A percentile compares a stretch with the other conserved stretches of the same genome.
Conservation (phyloP, 1,284 basidiomycete genomes). For the Acaromyces ingoldii region DNA sequence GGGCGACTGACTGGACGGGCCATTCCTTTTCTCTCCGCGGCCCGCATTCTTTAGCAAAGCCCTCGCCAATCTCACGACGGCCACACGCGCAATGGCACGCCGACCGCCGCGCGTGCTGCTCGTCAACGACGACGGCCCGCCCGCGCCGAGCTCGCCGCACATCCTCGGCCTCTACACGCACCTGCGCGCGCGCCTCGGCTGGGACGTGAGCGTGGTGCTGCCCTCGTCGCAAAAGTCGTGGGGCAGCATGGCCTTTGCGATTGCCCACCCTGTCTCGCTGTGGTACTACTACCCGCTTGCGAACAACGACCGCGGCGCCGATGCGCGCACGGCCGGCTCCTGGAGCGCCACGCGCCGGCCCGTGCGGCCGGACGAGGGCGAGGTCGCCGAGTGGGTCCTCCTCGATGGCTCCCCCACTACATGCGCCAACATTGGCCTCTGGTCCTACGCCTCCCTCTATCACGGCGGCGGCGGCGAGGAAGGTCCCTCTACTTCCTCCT, state of each 20-base stretch:
- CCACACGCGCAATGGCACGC: not conserved
- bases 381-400: conserved; percentile 46
- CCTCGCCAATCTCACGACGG: too few species aligned
- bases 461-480: not conserved
- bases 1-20: too few species aligned
- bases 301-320: conserved; percentile 31
- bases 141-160: conserved; percentile 38
- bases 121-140: conserved; percentile 49
- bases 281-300: conserved; percentile 50
- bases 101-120: conserved; percentile 21
- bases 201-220: conserved; percentile 45
- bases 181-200: conserved; percentile 26
- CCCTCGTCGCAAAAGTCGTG: conserved; percentile 37
- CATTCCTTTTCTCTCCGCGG: too few species aligned
- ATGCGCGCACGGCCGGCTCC: conserved; percentile 20
- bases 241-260: conserved; percentile 44
- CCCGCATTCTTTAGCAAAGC: too few species aligned
- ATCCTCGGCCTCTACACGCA: conserved; percentile 38
- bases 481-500: not conserved
- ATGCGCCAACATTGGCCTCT: conserved; percentile 44
- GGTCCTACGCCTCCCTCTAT: conserved; percentile 32
- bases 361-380: conserved; percentile 27
- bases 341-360: conserved; percentile 41
- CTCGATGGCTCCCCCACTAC: conserved; percentile 48
- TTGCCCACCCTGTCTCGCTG: conserved; percentile 26